These are phyloP conservation scores for Clarireedia paspali DNA, from an alignment of 2,329 filamentous ascomycete species.

Conservation along the genomic window DNA sequence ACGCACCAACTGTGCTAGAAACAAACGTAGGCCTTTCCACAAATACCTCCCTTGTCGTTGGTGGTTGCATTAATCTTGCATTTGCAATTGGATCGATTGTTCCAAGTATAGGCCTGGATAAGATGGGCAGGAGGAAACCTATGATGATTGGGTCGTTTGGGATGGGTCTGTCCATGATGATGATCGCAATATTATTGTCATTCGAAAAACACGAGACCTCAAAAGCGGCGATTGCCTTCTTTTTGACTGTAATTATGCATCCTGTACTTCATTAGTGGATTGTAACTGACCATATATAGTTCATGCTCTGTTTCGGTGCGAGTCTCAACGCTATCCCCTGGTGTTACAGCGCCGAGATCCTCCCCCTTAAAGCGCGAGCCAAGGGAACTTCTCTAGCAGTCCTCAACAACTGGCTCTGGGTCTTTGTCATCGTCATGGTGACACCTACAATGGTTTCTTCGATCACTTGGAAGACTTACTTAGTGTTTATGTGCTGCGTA, in stretches of 20 bases:
- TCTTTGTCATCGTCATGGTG: background rate
- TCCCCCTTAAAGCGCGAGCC: background rate
- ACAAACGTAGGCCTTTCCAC: slow-evolving; percentile 49
- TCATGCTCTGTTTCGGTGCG: background rate
- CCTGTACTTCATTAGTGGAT: background rate
- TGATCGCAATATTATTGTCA: slow-evolving; percentile 39
- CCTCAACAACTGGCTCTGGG: background rate
- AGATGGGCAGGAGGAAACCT: slow-evolving; percentile 68
- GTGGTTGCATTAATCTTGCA: slow-evolving; percentile 27
- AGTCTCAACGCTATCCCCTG: background rate
- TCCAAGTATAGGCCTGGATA: slow-evolving; percentile 80
- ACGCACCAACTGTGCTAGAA: slow-evolving; percentile 46
- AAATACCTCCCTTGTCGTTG: slow-evolving; percentile 34
- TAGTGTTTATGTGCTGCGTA: background rate
- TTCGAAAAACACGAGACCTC: background rate
- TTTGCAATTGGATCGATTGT: slow-evolving; percentile 63
- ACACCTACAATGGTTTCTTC: background rate
- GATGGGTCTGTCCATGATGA: slow-evolving; percentile 36
- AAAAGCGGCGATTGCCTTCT: background rate
- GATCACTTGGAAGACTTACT: background rate
- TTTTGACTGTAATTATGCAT: background rate
- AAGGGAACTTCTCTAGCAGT: background rate
- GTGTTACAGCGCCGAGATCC: background rate
- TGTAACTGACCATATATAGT: background rate
- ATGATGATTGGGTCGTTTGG: slow-evolving; percentile 63